These are phyloP conservation scores for Mycena sanguinolenta DNA, from an alignment of 768 basidiomycete species.

Conservation along the genomic window DNA sequence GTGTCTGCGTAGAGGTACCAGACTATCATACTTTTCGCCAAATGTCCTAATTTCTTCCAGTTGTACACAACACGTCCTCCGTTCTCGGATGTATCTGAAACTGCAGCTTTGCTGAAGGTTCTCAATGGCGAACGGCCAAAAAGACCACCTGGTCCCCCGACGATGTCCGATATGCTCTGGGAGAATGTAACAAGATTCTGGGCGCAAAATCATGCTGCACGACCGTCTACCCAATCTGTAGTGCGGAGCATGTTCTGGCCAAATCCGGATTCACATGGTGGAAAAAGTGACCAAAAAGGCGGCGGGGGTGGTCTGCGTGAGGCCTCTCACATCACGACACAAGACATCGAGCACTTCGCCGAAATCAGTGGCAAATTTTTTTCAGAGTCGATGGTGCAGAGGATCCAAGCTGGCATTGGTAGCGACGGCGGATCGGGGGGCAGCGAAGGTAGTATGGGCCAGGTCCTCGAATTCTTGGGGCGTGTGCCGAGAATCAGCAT, in stretches of 20 bases:
- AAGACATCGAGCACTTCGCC: too few relatives aligned
- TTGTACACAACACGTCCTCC: constrained; percentile 24
- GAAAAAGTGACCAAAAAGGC: too few relatives aligned
- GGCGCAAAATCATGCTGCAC: neutral
- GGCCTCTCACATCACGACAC: too few relatives aligned
- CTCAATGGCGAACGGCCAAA: constrained; percentile 17
- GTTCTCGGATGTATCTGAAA: constrained; percentile 10
- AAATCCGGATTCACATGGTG: neutral
- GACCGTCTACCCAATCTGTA: too few relatives aligned
- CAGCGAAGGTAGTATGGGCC: too few relatives aligned
- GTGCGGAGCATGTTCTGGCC: neutral
- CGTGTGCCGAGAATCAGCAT: too few relatives aligned
- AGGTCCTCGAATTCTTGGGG: too few relatives aligned
- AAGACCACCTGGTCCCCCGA: constrained; percentile 5
- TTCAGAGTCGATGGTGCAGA: too few relatives aligned
- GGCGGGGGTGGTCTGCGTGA: too few relatives aligned
- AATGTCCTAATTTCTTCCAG: neutral
- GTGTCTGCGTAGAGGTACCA: constrained; percentile 48
- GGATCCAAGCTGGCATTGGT: too few relatives aligned
- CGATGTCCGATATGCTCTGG: constrained; percentile 14
- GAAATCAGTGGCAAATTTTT: too few relatives aligned
- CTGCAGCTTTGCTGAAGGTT: constrained; percentile 15
- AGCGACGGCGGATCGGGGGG: too few relatives aligned
- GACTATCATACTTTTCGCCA: neutral
- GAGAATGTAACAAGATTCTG: constrained; percentile 1